These are phyloP conservation scores for Datisca glomerata DNA, from an alignment of 306 rosid genomes.

Conservation along the genomic window DNA sequence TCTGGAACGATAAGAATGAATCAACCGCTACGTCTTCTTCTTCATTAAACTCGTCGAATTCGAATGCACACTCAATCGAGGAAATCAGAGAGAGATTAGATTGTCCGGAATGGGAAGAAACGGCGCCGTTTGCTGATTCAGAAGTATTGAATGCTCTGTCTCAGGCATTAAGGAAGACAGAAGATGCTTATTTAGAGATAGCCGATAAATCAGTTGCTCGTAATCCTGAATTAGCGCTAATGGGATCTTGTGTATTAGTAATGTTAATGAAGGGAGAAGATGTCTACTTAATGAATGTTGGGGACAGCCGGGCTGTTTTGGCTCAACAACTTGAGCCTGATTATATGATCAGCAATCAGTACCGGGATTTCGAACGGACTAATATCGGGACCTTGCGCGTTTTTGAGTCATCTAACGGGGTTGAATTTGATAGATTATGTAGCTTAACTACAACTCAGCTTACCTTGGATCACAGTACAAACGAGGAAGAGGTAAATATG, in stretches of 20 bases:
- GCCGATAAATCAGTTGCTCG: slow-evolving; percentile 32
- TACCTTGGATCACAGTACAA: slow-evolving; percentile 60
- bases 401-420: slow-evolving; percentile 12
- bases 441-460: slow-evolving; percentile 41
- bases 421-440: slow-evolving; percentile 8
- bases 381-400: slow-evolving; percentile 19
- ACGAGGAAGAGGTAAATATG: slow-evolving; percentile 39
- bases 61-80: not conserved
- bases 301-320: slow-evolving; percentile 65
- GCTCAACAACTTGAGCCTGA: slow-evolving; percentile 28
- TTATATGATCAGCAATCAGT: slow-evolving; percentile 5
- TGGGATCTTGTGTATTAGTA: slow-evolving; percentile 92
- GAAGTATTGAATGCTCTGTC: slow-evolving; percentile 55
- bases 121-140: slow-evolving; percentile 14
- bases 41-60: slow-evolving; percentile 10
- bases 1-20: slow-evolving; percentile 25
- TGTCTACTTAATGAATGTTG: slow-evolving; percentile 82
- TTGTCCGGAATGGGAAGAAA: slow-evolving; percentile 5
- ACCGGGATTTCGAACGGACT: slow-evolving; percentile 14
- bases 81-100: slow-evolving; percentile 18
- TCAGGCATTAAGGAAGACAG: slow-evolving; percentile 42
- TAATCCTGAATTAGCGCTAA: slow-evolving; percentile 67
- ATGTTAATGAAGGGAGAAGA: slow-evolving; percentile 80
- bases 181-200: slow-evolving; percentile 38
- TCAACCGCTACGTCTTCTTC: slow-evolving; percentile 8